Percentiles rank a stretch among this genome's conserved stretches.
Conservation (phyloP, 2,329 filamentous ascomycete species). For the Exophiala spinifera region DNA sequence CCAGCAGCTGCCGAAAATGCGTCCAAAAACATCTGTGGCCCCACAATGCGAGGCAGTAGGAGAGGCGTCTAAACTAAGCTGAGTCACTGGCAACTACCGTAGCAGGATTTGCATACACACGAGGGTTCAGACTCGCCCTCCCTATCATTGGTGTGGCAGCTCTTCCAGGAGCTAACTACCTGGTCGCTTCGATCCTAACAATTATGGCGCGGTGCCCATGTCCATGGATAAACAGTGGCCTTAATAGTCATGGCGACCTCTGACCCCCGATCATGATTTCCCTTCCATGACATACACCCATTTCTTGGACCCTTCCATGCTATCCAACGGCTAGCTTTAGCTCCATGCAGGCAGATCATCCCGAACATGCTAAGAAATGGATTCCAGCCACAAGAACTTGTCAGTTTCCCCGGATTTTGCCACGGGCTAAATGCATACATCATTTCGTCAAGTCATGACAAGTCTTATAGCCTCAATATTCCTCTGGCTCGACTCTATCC, state of each 20-base stretch:
- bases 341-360: neutral
- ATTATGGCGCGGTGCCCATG: neutral
- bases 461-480: neutral
- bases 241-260: neutral
- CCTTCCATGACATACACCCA: neutral
- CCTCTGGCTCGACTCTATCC: neutral
- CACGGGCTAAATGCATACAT: neutral
- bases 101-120: neutral
- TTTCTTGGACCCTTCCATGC: neutral
- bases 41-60: neutral
- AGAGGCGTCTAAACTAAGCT: neutral
- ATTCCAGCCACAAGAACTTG: neutral
- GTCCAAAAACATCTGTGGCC: neutral
- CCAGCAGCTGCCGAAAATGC: neutral
- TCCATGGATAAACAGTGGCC: neutral
- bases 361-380: neutral
- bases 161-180: neutral
- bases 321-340: neutral
- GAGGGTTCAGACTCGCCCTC: neutral
- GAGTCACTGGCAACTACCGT: neutral
- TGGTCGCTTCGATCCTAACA: neutral
- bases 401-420: conserved; percentile 17
- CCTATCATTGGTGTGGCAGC: neutral
- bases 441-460: neutral
- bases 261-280: neutral